phyloP scores from a whole-genome alignment of 257 asterid genomes.

The Echites panduratus region DNA sequence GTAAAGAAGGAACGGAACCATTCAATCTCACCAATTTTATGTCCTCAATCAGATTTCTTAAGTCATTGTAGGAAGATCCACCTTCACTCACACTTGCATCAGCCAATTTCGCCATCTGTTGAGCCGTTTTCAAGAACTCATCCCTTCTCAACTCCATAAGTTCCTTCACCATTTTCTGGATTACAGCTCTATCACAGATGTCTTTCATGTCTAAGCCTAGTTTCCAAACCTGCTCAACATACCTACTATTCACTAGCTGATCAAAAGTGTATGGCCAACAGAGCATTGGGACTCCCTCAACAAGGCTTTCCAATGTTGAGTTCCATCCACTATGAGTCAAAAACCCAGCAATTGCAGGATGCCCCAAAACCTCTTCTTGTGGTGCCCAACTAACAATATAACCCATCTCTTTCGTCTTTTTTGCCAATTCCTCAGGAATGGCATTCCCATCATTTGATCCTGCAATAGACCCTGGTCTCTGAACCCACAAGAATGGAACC shows the following conservation, averaged over 20 bases:
- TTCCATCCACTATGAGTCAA: constrained; percentile 75
- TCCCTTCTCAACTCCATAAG: constrained; percentile 41
- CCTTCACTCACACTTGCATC: constrained; percentile 34
- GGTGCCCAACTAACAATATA: constrained; percentile 59
- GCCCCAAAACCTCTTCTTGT: constrained; percentile 54
- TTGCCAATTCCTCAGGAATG: constrained; percentile 20
- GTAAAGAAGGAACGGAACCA: too few relatives aligned
- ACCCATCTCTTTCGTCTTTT: constrained; percentile 40
- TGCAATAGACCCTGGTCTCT: constrained; percentile 32
- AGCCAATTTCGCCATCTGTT: constrained; percentile 35
- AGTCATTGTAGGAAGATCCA: constrained; percentile 40
- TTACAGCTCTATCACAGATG: constrained; percentile 40
- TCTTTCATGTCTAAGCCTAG: constrained; percentile 68
- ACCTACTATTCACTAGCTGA: constrained; percentile 59
- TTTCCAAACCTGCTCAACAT: constrained; percentile 44
- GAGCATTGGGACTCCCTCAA: constrained; percentile 58
- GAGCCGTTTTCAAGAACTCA: constrained; percentile 35
- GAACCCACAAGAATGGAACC: constrained; percentile 53
- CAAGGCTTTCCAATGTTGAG: constrained; percentile 51
- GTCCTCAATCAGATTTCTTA: constrained; percentile 30
- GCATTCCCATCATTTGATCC: constrained; percentile 18
- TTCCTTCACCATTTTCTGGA: constrained; percentile 37
- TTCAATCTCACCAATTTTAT: constrained; percentile 3
- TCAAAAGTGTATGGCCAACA: constrained; percentile 58
- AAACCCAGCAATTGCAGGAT: constrained; percentile 51